Base-by-base conservation (phyloP, 139 green algal species). In the Nannochloris sp. region DNA sequence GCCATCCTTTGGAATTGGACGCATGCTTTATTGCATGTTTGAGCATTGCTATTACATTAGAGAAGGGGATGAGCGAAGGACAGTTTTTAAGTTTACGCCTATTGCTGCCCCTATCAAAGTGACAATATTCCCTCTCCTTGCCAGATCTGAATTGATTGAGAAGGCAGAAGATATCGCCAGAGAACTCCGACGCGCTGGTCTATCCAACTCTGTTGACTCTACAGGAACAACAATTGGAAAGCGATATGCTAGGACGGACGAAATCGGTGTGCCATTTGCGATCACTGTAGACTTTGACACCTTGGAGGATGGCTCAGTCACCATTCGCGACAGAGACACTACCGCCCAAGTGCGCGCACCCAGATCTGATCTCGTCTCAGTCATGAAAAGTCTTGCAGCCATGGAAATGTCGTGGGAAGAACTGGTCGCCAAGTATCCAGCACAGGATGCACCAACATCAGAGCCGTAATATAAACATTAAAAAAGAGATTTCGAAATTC, bases 11-110 rank as follows among this genome's bases (percentile, higher is more conserved):
- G 93, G 93, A 62, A 95, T 99, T 53, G 93, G 93, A 10, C 85
- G 93, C 71, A 93, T 98, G 80, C 86, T 99, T 69, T 99, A 98
- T 81, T 95, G 88, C 84, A 78, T 98, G 57, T 97, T 96, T 64
- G 93, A 99, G 82, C 93, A 99, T 81, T 70, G 68, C 27, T 98
- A 91, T 78, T 96, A 96, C 78, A 75, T 79, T 4, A 87, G 93
- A 18, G 79, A 86, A 66, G 72, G 54, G 5, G 79, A 88, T 56
- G 85, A 90, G 31, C 51, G 81, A 65, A 72, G 76, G 18, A 76
- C 79, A 7, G 80, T 94, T 1, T 88, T 95, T 74, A 49, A 66
- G 29, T 98, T 99, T 81, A 83, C 75, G 1, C 89, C 91, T 0
- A 36, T 94, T 23, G 83, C 95, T n/a, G 93, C 93, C 4, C 93